These are phyloP conservation scores for Solanum arcanum DNA, from an alignment of 257 asterid genomes.

Conservation along the genomic window DNA sequence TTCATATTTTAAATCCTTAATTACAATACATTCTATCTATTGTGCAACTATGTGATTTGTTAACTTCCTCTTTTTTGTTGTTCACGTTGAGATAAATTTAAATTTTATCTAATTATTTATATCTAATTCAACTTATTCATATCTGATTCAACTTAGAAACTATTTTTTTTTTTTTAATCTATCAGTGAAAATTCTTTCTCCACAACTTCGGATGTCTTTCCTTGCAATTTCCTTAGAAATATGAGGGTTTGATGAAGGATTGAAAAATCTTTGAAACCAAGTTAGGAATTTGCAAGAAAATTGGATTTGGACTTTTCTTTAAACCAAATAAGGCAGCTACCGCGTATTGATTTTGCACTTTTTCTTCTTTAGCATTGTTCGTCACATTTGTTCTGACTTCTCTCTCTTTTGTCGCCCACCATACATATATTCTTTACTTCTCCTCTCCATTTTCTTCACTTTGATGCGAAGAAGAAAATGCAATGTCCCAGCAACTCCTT, in stretches of 20 bases:
- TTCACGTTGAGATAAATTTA: not conserved
- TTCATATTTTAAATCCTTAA: not conserved
- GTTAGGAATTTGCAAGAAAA: not conserved
- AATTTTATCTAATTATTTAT: too few relatives aligned
- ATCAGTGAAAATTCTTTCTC: not conserved
- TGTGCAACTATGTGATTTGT: not conserved
- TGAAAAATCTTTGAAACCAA: not conserved
- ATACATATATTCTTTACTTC: not conserved
- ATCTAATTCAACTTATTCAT: too few relatives aligned
- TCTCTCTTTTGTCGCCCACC: not conserved
- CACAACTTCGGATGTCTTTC: not conserved
- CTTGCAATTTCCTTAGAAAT: not conserved
- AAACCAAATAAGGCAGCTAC: not conserved
- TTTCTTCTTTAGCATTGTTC: not conserved
- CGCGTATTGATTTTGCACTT: not conserved
- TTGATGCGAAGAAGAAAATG: conserved; percentile 10
- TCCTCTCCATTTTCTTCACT: not conserved
- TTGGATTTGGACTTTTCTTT: not conserved
- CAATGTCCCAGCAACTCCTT: conserved; percentile 66
- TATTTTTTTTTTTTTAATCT: too few relatives aligned
- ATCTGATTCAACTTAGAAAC: too few relatives aligned
- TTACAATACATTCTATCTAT: not conserved
- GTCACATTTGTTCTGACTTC: not conserved
- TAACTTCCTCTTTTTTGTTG: too few relatives aligned
- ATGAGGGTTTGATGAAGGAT: not conserved